phyloP scores from a whole-genome alignment of 2,329 filamentous ascomycete genomes.

The Gaeumannomyces sp. region DNA sequence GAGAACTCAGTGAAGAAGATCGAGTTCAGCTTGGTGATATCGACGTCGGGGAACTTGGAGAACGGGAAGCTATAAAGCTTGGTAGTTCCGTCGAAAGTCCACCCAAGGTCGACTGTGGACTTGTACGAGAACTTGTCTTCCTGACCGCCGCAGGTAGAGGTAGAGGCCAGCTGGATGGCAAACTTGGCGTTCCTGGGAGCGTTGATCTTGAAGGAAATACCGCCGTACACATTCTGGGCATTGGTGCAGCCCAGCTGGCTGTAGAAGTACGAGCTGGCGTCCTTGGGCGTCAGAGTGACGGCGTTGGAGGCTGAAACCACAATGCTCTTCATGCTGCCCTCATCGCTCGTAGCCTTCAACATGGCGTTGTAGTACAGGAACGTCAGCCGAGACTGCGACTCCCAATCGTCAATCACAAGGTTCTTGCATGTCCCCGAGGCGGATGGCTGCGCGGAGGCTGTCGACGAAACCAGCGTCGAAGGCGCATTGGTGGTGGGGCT shows the following conservation, averaged over 20 bases:
- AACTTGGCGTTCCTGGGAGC: conserved; percentile 46
- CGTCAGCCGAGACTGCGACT: conserved; percentile 54
- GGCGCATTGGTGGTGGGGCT: conserved; percentile 6
- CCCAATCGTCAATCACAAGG: conserved; percentile 49
- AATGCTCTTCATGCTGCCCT: conserved; percentile 50
- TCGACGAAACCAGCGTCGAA: conserved; percentile 11
- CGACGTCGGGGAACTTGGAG: conserved; percentile 42
- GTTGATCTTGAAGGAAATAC: conserved; percentile 49
- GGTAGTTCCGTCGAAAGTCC: conserved; percentile 55
- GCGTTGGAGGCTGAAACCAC: conserved; percentile 44
- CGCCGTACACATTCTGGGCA: conserved; percentile 43
- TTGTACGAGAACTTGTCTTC: conserved; percentile 16
- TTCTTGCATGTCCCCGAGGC: conserved; percentile 19
- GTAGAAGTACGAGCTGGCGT: conserved; percentile 50
- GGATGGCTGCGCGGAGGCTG: conserved; percentile 14
- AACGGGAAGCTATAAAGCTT: conserved; percentile 54
- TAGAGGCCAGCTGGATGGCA: conserved; percentile 44
- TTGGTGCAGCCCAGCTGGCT: conserved; percentile 49
- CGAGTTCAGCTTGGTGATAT: conserved; percentile 44
- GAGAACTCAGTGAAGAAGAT: conserved; percentile 44
- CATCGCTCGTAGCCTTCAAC: conserved; percentile 48
- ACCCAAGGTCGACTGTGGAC: conserved; percentile 45
- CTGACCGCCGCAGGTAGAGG: conserved; percentile 32
- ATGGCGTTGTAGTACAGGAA: conserved; percentile 57
- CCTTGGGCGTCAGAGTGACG: conserved; percentile 44